Percentiles rank a stretch among this genome's conserved stretches.
Conservation (phyloP, 352 stramenopile genomes). For the Phytopythium kandeliae region DNA sequence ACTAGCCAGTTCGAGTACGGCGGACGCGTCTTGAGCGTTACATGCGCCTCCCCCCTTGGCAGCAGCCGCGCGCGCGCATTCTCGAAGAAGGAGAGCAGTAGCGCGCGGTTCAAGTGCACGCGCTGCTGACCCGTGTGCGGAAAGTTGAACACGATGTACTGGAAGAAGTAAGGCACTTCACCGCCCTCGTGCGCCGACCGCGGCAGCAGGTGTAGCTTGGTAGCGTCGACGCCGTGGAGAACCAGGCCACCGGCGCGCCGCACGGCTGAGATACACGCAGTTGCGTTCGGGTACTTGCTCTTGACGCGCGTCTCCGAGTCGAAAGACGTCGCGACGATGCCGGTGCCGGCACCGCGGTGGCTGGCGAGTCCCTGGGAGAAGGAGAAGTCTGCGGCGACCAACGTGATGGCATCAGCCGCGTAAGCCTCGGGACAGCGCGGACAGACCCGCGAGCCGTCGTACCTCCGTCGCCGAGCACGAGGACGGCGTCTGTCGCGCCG, state of each 20-base stretch:
- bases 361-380: conserved; percentile 66
- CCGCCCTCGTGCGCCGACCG: not conserved
- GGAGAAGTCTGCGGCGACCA: conserved; percentile 53
- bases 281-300: conserved; percentile 75
- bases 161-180: conserved; percentile 46
- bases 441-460: not conserved
- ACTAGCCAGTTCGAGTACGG: conserved; percentile 88
- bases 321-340: conserved; percentile 71
- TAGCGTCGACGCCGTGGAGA: conserved; percentile 80
- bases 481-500: conserved; percentile 38
- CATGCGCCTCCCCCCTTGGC: conserved; percentile 60
- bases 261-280: conserved; percentile 61
- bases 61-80: conserved; percentile 60
- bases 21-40: conserved; percentile 81
- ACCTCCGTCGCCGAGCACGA: conserved; percentile 79
- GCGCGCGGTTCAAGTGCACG: conserved; percentile 80
- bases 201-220: conserved; percentile 57
- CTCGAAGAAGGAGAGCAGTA: conserved; percentile 83
- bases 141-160: conserved; percentile 89
- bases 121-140: conserved; percentile 84
- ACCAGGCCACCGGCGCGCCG: conserved; percentile 32
- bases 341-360: conserved; percentile 48
- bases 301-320: conserved; percentile 60
- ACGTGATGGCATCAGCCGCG: no score
- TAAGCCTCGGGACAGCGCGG: no score